Evolutionary conservation across 2,329 filamentous ascomycete genomes (phyloP), one percentile per base, ranked within the genome.

Genomic region (Fusarium pininemorale): DNA sequence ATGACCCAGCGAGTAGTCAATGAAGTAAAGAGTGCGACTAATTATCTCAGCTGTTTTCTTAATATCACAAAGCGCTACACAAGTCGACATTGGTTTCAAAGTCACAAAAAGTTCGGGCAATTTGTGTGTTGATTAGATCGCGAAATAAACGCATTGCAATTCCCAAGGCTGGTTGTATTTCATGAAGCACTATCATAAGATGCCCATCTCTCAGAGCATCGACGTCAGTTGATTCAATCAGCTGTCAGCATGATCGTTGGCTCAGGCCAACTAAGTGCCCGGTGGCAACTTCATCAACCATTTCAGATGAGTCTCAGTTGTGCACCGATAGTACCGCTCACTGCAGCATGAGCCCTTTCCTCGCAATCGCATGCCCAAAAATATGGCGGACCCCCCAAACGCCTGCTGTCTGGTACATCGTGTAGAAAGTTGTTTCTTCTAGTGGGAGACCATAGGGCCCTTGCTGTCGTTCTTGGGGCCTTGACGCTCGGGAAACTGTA

Each of bases 401-500:
- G 42, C 66, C 54, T 61, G 48, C 63, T 63, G 37, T 63, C 54
- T 61, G 30, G 47, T 54, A 66, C 44, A 39, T 71, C 28, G 42
- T n/a, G 24, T 42, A 35, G 38, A 32, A 47, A 45, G 54, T 26
- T 57, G 44, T 38, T 47, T 66, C 45, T 73, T 81, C 67, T 85
- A 87, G 74, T 87, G 85, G 69, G 81, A 77, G 68, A 80, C 80
- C 76, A 86, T 84, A 41, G 80, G 72, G 61, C 85, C 85, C 75
- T 84, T 85, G 66, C 84, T 83, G 59, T 90, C 88, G 81, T 90
- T 90, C 81, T 84, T 89, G 74, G 78, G 68, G 48, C 87, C 88
- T 79, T 86, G 84, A 50, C 88, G 87, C 60, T 85, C 87, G 51
- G 84, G 83, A 79, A 89, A 86, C 88, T 90, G 69, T 57, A 54